Percentiles rank a stretch among this genome's conserved stretches.
phyloP scores from a whole-genome alignment of 2,329 filamentous ascomycete genomes.

The Exophiala calicioides region DNA sequence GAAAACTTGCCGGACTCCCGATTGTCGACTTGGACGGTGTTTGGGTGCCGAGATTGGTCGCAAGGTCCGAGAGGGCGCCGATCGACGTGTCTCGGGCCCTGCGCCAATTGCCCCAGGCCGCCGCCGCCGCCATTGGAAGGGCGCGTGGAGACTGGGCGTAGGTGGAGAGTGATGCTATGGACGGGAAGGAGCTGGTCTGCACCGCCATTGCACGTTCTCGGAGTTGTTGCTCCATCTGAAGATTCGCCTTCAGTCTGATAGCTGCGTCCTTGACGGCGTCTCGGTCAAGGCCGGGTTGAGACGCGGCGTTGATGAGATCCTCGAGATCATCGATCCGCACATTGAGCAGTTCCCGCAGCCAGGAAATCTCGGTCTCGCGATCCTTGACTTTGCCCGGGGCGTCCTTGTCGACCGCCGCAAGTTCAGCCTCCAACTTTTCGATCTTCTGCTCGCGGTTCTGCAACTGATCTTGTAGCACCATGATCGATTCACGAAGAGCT shows the following conservation, averaged over 20 bases:
- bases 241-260: conserved; percentile 87
- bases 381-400: conserved; percentile 82
- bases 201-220: conserved; percentile 80
- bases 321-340: conserved; percentile 89
- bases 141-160: conserved; percentile 76
- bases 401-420: conserved; percentile 71
- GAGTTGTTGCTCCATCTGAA: conserved; percentile 98
- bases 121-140: conserved; percentile 80
- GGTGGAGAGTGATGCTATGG: conserved; percentile 73
- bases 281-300: conserved; percentile 72
- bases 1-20: conserved; percentile 53
- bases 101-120: conserved; percentile 96
- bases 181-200: conserved; percentile 66
- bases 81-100: conserved; percentile 62
- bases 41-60: conserved; percentile 33
- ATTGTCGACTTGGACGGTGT: conserved; percentile 63
- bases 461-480: conserved; percentile 93
- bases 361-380: conserved; percentile 88
- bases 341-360: conserved; percentile 89
- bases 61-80: conserved; percentile 41
- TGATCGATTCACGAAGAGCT: conserved; percentile 90
- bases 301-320: conserved; percentile 82
- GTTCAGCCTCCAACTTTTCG: conserved; percentile 76
- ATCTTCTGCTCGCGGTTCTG: conserved; percentile 90
- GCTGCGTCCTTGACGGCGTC: conserved; percentile 83